Conservation (phyloP, 768 basidiomycete genomes). For the Strobilomyces confusus region DNA sequence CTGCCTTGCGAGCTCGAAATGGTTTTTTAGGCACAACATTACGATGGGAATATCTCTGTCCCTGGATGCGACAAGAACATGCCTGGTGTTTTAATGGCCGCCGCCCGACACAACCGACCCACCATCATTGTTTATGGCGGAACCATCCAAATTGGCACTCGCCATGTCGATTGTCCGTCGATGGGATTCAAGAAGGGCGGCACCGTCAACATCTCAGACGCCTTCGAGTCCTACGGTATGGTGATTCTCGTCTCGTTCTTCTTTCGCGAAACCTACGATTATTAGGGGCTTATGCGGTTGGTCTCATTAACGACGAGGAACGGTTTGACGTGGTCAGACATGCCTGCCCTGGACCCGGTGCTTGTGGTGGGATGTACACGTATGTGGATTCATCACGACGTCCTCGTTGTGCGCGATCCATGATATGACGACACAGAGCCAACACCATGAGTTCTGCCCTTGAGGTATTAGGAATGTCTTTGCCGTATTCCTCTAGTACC, state of each 20-base stretch:
- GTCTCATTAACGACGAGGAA: constrained; percentile 76
- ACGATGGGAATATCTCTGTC: constrained; percentile 82
- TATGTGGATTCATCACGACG: constrained; percentile 26
- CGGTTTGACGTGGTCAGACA: constrained; percentile 81
- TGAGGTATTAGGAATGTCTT: constrained; percentile 80
- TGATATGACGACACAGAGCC: constrained; percentile 40
- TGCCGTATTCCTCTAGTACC: constrained; percentile 73
- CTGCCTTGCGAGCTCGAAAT: background rate
- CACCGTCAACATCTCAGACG: constrained; percentile 77
- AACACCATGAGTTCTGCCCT: constrained; percentile 87
- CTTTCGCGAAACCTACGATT: background rate
- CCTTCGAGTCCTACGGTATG: constrained; percentile 79
- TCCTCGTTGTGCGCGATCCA: background rate
- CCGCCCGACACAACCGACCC: constrained; percentile 81
- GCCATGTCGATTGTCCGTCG: constrained; percentile 76
- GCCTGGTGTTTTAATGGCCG: constrained; percentile 87
- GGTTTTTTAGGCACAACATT: constrained; percentile 67
- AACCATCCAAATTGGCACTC: constrained; percentile 72
- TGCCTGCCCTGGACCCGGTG: constrained; percentile 81
- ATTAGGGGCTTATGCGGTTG: constrained; percentile 69
- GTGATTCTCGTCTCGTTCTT: background rate
- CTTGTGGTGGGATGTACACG: constrained; percentile 89
- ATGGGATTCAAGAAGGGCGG: constrained; percentile 79
- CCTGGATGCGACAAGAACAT: constrained; percentile 94
- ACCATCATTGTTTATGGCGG: constrained; percentile 87